These are phyloP conservation scores for Fusarium tricinctum DNA, from an alignment of 2,329 filamentous ascomycete species.

Conservation along the genomic window DNA sequence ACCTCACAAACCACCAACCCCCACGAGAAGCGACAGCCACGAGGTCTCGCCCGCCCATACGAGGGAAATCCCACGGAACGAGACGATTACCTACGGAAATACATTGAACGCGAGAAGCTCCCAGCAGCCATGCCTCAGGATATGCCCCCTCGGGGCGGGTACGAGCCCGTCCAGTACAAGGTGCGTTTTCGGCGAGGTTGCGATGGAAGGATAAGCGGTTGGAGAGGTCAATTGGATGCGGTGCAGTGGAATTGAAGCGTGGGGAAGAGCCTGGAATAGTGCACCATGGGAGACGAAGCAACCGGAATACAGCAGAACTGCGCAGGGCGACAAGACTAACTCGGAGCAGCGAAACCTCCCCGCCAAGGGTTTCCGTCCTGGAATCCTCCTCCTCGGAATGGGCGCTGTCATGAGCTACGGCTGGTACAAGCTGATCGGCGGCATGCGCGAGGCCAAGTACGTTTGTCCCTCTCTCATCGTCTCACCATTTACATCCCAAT, in stretches of 20 bases:
- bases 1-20: constrained; percentile 43
- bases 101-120: background rate
- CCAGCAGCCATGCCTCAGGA: constrained; percentile 87
- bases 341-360: constrained; percentile 88
- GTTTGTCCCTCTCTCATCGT: constrained; percentile 51
- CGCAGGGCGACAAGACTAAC: constrained; percentile 16
- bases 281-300: background rate
- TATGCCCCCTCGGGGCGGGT: constrained; percentile 95
- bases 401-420: constrained; percentile 87
- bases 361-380: constrained; percentile 88
- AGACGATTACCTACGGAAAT: constrained; percentile 22
- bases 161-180: constrained; percentile 97
- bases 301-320: background rate
- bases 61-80: constrained; percentile 28
- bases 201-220: background rate
- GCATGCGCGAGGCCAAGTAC: constrained; percentile 92
- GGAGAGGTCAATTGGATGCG: background rate
- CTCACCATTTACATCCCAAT: rapidly evolving
- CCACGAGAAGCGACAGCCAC: constrained; percentile 16
- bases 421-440: constrained; percentile 87
- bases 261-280: background rate
- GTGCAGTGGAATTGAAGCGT: background rate
- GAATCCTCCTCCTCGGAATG: constrained; percentile 81
- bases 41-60: constrained; percentile 25
- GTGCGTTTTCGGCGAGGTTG: constrained; percentile 63